Evolutionary conservation across 78 protist genomes (phyloP).

Genomic region (Thecamonas trahens): DNA sequence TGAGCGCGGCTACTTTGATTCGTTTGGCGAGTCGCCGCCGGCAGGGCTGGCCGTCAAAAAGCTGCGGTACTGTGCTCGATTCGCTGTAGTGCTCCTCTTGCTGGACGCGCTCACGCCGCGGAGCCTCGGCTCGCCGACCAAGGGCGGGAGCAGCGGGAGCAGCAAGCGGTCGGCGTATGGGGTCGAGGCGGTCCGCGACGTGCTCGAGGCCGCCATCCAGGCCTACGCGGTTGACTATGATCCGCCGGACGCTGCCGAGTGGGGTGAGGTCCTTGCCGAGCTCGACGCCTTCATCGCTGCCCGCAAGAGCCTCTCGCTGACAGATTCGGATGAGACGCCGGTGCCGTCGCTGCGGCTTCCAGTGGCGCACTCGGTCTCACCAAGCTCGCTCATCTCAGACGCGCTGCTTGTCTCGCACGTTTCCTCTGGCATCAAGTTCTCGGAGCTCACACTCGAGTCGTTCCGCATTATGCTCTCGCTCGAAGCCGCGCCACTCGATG

Average conservation of each 20-base stretch:
- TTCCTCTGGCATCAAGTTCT: background rate
- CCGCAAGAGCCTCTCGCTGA: background rate
- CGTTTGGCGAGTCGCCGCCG: too few relatives aligned
- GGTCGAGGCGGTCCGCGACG: background rate
- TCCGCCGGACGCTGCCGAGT: conserved; percentile 2
- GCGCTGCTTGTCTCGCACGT: background rate
- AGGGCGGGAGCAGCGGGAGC: too few relatives aligned
- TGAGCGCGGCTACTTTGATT: conserved; percentile 8
- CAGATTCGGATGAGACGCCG: background rate
- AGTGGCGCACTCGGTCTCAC: background rate
- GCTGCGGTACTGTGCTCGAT: conserved; percentile 37
- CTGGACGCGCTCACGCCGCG: background rate
- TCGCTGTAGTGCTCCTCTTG: conserved; percentile 18
- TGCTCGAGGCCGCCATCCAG: background rate
- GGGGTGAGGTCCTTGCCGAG: background rate
- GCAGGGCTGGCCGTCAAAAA: background rate
- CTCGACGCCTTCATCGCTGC: background rate
- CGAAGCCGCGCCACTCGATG: background rate
- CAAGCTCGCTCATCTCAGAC: background rate
- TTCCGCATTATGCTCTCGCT: background rate
- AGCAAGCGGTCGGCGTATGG: background rate
- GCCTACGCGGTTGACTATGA: background rate
- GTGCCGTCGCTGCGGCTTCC: too few relatives aligned
- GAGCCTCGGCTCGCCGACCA: too few relatives aligned
- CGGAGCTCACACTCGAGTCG: background rate